Evolutionary conservation across 768 basidiomycete genomes (phyloP).

Genomic region (Trametopsis cervina): DNA sequence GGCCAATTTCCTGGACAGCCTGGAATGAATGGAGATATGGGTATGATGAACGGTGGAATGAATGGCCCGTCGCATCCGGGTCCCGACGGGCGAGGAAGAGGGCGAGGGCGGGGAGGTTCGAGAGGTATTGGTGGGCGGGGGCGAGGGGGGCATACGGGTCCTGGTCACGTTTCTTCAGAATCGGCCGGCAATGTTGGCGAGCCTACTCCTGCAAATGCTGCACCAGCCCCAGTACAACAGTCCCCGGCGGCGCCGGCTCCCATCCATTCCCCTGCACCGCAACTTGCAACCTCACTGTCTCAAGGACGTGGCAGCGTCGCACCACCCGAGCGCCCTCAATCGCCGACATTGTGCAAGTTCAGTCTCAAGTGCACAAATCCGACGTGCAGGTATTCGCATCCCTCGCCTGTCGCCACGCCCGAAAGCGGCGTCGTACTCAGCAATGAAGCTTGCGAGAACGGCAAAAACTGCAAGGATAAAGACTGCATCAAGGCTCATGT

Average conservation of each 20-base stretch:
- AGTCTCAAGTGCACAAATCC: slow-evolving; percentile 86
- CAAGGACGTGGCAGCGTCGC: slow-evolving; percentile 41
- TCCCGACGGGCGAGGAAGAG: slow-evolving; percentile 20
- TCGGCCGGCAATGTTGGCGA: slow-evolving; percentile 9
- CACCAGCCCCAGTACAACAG: slow-evolving; percentile 16
- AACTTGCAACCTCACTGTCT: slow-evolving; percentile 19
- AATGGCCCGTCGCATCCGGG: slow-evolving; percentile 23
- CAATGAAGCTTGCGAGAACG: slow-evolving; percentile 87
- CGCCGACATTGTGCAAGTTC: slow-evolving; percentile 92
- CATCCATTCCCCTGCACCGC: slow-evolving; percentile 8
- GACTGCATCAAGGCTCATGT: slow-evolving; percentile 91
- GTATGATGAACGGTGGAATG: slow-evolving; percentile 37
- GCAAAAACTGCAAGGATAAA: slow-evolving; percentile 84
- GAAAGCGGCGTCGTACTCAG: slow-evolving; percentile 94
- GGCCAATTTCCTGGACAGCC: slow-evolving; percentile 57
- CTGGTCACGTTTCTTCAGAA: slow-evolving; percentile 10
- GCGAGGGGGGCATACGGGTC: slow-evolving; percentile 18
- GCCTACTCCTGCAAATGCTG: background rate
- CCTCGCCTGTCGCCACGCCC: slow-evolving; percentile 92
- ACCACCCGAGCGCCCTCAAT: slow-evolving; percentile 73
- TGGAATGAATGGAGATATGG: slow-evolving; percentile 36
- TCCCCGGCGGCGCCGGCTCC: slow-evolving; percentile 17
- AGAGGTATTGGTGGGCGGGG: slow-evolving; percentile 14
- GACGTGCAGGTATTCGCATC: slow-evolving; percentile 87
- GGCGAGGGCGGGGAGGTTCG: slow-evolving; percentile 20